phyloP scores from a whole-genome alignment of 176 grass and related monocot genomes.

The Tillandsia leiboldiana region DNA sequence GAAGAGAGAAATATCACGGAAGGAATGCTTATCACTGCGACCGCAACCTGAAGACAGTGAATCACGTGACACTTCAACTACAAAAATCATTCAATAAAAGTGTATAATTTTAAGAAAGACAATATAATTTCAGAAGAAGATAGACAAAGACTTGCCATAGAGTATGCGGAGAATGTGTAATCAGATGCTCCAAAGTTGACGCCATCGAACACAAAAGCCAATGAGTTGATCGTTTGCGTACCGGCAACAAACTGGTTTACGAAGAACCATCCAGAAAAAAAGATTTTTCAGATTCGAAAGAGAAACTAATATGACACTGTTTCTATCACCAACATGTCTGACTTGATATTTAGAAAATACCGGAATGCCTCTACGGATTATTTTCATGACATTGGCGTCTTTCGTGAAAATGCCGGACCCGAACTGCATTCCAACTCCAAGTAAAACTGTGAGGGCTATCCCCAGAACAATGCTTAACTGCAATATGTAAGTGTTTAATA shows the following conservation, averaged over 20 bases:
- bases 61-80: background rate
- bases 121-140: background rate
- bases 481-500: conserved; percentile 9
- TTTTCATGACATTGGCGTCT: conserved; percentile 47
- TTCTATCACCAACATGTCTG: background rate
- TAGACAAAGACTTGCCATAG: conserved; percentile 50
- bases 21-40: conserved; percentile 59
- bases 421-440: conserved; percentile 66
- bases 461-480: conserved; percentile 79
- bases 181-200: conserved; percentile 95
- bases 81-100: background rate
- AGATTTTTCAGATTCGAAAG: conserved; percentile 8
- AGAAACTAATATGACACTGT: background rate
- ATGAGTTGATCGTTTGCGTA: conserved; percentile 73
- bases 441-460: conserved; percentile 46
- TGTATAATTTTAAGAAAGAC: background rate
- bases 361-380: conserved; percentile 78
- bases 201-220: conserved; percentile 98
- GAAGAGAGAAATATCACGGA: conserved; percentile 65
- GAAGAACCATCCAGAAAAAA: conserved; percentile 1
- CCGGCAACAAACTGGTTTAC: conserved; percentile 63
- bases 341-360: conserved; percentile 24
- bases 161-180: conserved; percentile 83
- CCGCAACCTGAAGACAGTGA: conserved; percentile 52
- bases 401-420: conserved; percentile 80